phyloP scores from a whole-genome alignment of 2,329 filamentous ascomycete species.

The Teratosphaeria gauchensis region DNA sequence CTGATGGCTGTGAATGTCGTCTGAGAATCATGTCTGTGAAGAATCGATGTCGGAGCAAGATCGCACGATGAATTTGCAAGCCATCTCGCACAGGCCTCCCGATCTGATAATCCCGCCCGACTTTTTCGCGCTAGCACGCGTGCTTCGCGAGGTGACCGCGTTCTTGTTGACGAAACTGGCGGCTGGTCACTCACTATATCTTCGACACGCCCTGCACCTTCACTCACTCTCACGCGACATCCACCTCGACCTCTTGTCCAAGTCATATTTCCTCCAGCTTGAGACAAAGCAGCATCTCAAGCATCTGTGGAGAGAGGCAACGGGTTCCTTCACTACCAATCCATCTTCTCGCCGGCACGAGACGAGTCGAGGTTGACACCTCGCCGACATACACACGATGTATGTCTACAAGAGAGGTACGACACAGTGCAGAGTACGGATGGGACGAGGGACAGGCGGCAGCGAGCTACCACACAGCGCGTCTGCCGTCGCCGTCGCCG shows the following conservation, averaged over 20 bases:
- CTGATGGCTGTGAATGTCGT: background rate
- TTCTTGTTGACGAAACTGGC: background rate
- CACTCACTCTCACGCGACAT: background rate
- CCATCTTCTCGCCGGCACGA: conserved; percentile 1
- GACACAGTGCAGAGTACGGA: background rate
- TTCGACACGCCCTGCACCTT: background rate
- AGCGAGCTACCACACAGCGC: background rate
- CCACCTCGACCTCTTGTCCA: background rate
- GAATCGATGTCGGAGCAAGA: background rate
- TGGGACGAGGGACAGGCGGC: background rate
- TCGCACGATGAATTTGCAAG: background rate
- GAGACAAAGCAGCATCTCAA: background rate
- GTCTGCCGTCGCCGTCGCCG: background rate
- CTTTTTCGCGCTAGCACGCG: background rate
- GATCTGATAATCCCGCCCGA: background rate
- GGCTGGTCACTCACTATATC: background rate
- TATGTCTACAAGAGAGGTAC: conserved; percentile 56
- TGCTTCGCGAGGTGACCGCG: background rate
- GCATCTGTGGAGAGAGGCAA: background rate
- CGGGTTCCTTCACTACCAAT: conserved; percentile 5
- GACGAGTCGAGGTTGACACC: conserved; percentile 14
- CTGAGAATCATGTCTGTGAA: background rate
- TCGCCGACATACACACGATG: conserved; percentile 35
- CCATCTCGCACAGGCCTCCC: background rate
- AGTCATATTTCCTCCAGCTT: background rate